These are phyloP conservation scores for Santalum album DNA, from an alignment of 164 flowering plant genomes.

Conservation along the genomic window DNA sequence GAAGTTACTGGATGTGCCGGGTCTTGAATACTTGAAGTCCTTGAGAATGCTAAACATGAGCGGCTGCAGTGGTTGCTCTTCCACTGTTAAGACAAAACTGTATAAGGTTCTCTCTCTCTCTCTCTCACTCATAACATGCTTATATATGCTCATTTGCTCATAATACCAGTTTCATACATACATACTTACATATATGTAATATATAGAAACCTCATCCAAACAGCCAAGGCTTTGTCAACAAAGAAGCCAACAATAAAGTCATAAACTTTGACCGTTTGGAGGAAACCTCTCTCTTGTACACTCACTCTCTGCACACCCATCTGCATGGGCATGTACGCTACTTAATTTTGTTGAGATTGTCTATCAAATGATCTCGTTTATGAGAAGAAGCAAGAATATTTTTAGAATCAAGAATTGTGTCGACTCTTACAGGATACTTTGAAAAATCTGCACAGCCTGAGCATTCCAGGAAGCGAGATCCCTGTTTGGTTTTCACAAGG, in stretches of 20 bases:
- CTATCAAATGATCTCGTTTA: no score
- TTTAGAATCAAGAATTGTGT: no score
- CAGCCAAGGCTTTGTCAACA: no score
- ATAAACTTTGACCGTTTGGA: no score
- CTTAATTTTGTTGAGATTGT: no score
- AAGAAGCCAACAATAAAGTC: no score
- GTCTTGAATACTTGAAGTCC: slow-evolving; percentile 37
- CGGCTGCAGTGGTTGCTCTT: slow-evolving; percentile 22
- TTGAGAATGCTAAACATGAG: slow-evolving; percentile 26
- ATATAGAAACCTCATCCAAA: no score
- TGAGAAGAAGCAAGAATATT: not conserved
- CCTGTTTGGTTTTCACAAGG: slow-evolving; percentile 31
- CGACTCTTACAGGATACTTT: slow-evolving; percentile 21
- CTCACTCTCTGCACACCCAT: no score
- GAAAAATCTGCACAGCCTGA: slow-evolving; percentile 16
- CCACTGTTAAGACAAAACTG: slow-evolving; percentile 17
- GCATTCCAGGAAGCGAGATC: slow-evolving; percentile 32
- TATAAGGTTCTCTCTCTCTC: slow-evolving; percentile 15
- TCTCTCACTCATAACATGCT: not conserved
- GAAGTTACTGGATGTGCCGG: slow-evolving; percentile 28
- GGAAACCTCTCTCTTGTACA: no score
- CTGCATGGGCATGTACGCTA: no score
- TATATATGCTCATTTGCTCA: not conserved
- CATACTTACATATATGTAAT: no score
- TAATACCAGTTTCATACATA: not conserved